Conservation (phyloP, 2,329 filamentous ascomycete species). For the Penicillium palitans region DNA sequence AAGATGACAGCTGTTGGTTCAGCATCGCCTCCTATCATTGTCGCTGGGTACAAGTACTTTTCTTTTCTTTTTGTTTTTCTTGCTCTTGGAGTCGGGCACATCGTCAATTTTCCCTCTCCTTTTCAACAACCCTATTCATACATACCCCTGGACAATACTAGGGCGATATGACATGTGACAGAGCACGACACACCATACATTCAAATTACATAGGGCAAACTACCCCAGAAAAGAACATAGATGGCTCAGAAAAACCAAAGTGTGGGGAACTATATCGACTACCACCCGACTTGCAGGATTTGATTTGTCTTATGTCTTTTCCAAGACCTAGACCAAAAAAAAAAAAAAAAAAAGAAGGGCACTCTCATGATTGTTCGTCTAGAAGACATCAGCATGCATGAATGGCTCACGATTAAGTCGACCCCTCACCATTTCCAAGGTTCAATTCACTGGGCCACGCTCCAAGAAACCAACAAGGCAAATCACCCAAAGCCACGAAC, state of each 20-base stretch:
- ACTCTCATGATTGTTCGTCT: neutral
- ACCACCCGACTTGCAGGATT: neutral
- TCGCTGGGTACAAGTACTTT: neutral
- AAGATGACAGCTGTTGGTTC: neutral
- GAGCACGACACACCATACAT: neutral
- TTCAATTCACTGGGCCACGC: neutral
- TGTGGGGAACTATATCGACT: neutral
- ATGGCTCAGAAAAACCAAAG: neutral
- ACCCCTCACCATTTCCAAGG: neutral
- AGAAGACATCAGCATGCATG: neutral
- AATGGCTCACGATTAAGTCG: neutral
- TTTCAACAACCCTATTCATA: neutral
- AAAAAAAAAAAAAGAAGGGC: neutral
- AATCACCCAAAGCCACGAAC: neutral
- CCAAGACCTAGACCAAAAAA: neutral
- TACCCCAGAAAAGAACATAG: neutral
- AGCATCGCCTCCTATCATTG: neutral
- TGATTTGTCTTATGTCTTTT: neutral
- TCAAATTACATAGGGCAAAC: neutral
- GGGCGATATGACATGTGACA: neutral
- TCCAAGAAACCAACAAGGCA: neutral
- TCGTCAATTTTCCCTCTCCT: neutral
- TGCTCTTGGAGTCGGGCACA: neutral
- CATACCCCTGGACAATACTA: neutral
- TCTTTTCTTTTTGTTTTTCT: neutral